Evolutionary conservation across 305 asterid species (phyloP).

Genomic region (Plantago lanceolata): DNA sequence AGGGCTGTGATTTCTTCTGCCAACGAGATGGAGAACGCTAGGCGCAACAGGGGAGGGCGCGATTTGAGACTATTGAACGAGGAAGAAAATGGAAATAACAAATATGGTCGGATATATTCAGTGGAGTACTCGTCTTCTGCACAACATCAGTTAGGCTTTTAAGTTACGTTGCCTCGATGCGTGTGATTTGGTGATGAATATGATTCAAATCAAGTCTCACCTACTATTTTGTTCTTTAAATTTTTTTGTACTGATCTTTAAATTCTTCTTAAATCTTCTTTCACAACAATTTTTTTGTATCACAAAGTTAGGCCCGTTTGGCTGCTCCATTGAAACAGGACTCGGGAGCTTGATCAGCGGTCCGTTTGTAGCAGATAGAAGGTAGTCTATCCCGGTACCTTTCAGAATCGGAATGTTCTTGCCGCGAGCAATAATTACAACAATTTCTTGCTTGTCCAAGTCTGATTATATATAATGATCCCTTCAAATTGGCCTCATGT

Average conservation of each 20-base stretch:
- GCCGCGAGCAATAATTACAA: slow-evolving; percentile 46
- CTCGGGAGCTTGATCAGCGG: slow-evolving; percentile 40
- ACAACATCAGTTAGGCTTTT: too few species aligned
- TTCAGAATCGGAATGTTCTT: slow-evolving; percentile 55
- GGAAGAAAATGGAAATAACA: not conserved
- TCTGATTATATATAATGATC: slow-evolving; percentile 42
- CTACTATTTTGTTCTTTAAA: too few species aligned
- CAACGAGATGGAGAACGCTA: slow-evolving; percentile 4
- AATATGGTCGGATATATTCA: not conserved
- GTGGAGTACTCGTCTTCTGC: not conserved
- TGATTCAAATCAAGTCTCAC: too few species aligned
- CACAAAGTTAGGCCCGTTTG: slow-evolving; percentile 59
- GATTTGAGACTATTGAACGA: not conserved
- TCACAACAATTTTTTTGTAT: too few species aligned
- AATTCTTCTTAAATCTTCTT: too few species aligned
- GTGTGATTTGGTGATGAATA: too few species aligned
- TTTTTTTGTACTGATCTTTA: too few species aligned
- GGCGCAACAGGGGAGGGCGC: not conserved
- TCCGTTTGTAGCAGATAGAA: slow-evolving; percentile 27
- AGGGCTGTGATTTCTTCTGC: not conserved
- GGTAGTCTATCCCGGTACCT: slow-evolving; percentile 50
- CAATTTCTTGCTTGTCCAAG: slow-evolving; percentile 40
- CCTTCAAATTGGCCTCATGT: slow-evolving; percentile 85
- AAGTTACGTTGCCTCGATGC: too few species aligned
- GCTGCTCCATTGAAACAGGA: slow-evolving; percentile 68